Evolutionary conservation across 352 stramenopile genomes (phyloP), one percentile per base, ranked within the genome.

Genomic region (Phytophthora fragariaefolia): DNA sequence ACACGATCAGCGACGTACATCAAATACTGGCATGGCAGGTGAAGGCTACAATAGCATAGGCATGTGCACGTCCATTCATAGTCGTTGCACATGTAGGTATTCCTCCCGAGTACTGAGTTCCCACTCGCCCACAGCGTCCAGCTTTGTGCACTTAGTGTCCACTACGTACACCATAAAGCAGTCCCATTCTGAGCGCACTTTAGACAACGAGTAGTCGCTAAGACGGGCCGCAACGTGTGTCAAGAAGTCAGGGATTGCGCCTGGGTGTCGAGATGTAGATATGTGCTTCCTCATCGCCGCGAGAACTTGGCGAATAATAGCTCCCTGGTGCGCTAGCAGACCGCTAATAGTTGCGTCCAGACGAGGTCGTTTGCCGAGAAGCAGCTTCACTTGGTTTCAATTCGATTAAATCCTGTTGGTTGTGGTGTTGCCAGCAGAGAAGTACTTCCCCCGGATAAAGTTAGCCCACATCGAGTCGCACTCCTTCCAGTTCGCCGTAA

Each of bases 391-490:
- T 12, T 67, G 54, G 13, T 73, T 69, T 34, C 54, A 70, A 18
- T 73, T 76, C 4, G 40, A 40, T 40, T 73, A 53, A 12, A 76
- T 67, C 1, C 58, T 32, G 22, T 76, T 76, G 17, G 63, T 70
- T 3, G 63, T 76, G 2, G 58, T 69, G 15, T 69, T 70, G 0
- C 58, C 69, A 1, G 51, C 58, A 4, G 58, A 54, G 34, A 76
- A 73, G 27, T 30, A 70, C 6, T 9, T 23, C 0, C 58, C 34
- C 3, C 57, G 24, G 10, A 53, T n/a, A 40, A 62, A 34, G 18
- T 71, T 69, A 18, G 51, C 38, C 62, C 55, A 71, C 55, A 75
- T 71, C 6, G 50, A 48, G 10, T 27, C 24, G 22, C 68, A 76
- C 1, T 7, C 36, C 4, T 64, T 38, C 62, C 52, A 69, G 24